These are phyloP conservation scores for Candida xiaguanensis DNA, from an alignment of 805 yeast species.

Conservation along the genomic window DNA sequence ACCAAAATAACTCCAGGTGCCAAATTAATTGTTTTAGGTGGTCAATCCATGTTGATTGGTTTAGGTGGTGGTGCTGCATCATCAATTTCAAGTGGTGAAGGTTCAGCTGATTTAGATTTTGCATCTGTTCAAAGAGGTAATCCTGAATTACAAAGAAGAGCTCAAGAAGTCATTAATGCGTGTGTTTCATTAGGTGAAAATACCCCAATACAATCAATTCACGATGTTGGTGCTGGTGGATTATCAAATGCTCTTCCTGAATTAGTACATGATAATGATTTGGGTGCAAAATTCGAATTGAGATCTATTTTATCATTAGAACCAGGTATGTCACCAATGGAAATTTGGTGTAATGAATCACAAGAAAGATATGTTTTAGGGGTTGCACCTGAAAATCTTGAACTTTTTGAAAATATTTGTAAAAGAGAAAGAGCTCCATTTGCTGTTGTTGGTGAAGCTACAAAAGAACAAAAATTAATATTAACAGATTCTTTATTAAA, in stretches of 20 bases:
- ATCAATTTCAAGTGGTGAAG: slow-evolving; percentile 92
- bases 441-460: slow-evolving; percentile 94
- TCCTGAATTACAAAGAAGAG: slow-evolving; percentile 99
- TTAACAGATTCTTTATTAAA: slow-evolving; percentile 74
- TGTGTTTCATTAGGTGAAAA: slow-evolving; percentile 77
- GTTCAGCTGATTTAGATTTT: slow-evolving; percentile 92
- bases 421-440: slow-evolving; percentile 93
- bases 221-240: slow-evolving; percentile 99
- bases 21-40: slow-evolving; percentile 89
- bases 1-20: slow-evolving; percentile 89
- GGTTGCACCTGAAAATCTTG: slow-evolving; percentile 74
- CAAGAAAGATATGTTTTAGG: slow-evolving; percentile 98
- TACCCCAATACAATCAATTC: slow-evolving; percentile 88
- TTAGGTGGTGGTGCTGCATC: slow-evolving; percentile 99
- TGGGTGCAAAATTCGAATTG: slow-evolving; percentile 91
- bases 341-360: slow-evolving; percentile 99
- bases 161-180: slow-evolving; percentile 95
- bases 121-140: slow-evolving; percentile 99
- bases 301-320: slow-evolving; percentile 88
- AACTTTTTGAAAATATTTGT: slow-evolving; percentile 73
- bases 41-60: slow-evolving; percentile 97
- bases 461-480: slow-evolving; percentile 76
- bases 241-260: slow-evolving; percentile 96
- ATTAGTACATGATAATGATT: slow-evolving; percentile 91
- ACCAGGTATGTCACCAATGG: slow-evolving; percentile 99